Evolutionary conservation across 352 stramenopile genomes (phyloP).

Genomic region (Globisporangium radiosum): DNA sequence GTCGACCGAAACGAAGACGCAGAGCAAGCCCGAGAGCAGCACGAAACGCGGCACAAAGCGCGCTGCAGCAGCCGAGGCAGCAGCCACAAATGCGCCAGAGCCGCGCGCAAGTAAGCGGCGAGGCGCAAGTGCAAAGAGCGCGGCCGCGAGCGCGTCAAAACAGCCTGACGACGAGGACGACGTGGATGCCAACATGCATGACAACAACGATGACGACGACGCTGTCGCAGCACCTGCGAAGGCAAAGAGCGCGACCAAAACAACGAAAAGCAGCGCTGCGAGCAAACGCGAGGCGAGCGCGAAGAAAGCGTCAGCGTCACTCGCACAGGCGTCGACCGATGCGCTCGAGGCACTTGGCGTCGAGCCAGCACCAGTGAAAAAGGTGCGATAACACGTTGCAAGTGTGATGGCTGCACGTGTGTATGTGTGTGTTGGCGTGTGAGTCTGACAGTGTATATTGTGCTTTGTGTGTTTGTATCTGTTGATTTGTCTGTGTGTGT

Average conservation of each 20-base stretch:
- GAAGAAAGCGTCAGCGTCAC: slow-evolving; percentile 15
- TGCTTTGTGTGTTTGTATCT: neutral
- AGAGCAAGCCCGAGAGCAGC: slow-evolving; percentile 2
- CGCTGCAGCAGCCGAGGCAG: neutral
- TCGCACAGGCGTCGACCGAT: slow-evolving; percentile 3
- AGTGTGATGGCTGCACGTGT: neutral
- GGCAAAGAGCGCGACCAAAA: slow-evolving; percentile 3
- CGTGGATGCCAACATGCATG: slow-evolving; percentile 12
- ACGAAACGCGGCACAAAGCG: slow-evolving; percentile 4
- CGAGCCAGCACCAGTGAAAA: slow-evolving; percentile 2
- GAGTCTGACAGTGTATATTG: neutral
- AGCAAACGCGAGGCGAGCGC: slow-evolving; percentile 17
- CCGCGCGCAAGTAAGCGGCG: slow-evolving; percentile 26
- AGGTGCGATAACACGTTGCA: slow-evolving; percentile 2
- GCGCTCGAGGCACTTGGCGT: slow-evolving; percentile 7
- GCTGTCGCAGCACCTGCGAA: slow-evolving; percentile 1
- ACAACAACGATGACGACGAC: slow-evolving; percentile 1
- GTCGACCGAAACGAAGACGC: slow-evolving; percentile 19
- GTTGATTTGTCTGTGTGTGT: neutral
- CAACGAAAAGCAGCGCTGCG: slow-evolving; percentile 5
- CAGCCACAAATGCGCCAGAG: slow-evolving; percentile 25
- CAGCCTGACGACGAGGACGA: slow-evolving; percentile 17
- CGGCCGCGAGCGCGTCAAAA: slow-evolving; percentile 6
- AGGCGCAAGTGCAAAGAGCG: neutral
- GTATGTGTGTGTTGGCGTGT: neutral